Conservation (phyloP, 2,329 filamentous ascomycete species). For the Fusarium caatingaense region DNA sequence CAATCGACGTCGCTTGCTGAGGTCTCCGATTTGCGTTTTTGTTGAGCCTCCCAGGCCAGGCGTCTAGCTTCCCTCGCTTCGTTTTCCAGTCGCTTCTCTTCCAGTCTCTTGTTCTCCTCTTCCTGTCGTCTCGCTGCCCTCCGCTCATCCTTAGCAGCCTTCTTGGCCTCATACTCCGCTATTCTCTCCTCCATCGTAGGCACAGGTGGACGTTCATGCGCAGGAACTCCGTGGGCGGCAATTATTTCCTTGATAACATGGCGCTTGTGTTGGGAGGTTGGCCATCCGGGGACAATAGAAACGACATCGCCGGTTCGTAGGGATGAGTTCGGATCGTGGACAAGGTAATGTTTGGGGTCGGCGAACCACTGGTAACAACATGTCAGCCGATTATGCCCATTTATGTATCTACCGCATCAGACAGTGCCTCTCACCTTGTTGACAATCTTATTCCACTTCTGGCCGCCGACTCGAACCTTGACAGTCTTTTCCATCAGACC, state of each 20-base stretch:
- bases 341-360: constrained; percentile 72
- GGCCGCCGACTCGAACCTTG: constrained; percentile 77
- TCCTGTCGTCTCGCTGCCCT: constrained; percentile 52
- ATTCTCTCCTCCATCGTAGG: constrained; percentile 72
- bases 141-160: constrained; percentile 67
- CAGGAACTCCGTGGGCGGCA: constrained; percentile 72
- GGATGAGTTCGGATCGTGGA: constrained; percentile 82
- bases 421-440: constrained; percentile 68
- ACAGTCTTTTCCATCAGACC: constrained; percentile 83
- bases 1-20: constrained; percentile 28
- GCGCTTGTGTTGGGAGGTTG: constrained; percentile 73
- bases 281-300: constrained; percentile 74
- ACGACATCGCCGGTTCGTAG: constrained; percentile 81
- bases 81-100: constrained; percentile 44
- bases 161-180: constrained; percentile 64
- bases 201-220: constrained; percentile 73
- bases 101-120: constrained; percentile 41
- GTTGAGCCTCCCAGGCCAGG: constrained; percentile 39
- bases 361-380: constrained; percentile 65
- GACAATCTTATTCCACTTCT: constrained; percentile 78
- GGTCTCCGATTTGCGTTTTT: constrained; percentile 35
- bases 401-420: neutral
- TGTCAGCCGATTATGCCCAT: neutral
- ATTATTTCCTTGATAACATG: constrained; percentile 82
- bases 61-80: constrained; percentile 44